These are phyloP conservation scores for Xylaria sp. DNA, from an alignment of 2,329 filamentous ascomycete genomes.

Conservation along the genomic window DNA sequence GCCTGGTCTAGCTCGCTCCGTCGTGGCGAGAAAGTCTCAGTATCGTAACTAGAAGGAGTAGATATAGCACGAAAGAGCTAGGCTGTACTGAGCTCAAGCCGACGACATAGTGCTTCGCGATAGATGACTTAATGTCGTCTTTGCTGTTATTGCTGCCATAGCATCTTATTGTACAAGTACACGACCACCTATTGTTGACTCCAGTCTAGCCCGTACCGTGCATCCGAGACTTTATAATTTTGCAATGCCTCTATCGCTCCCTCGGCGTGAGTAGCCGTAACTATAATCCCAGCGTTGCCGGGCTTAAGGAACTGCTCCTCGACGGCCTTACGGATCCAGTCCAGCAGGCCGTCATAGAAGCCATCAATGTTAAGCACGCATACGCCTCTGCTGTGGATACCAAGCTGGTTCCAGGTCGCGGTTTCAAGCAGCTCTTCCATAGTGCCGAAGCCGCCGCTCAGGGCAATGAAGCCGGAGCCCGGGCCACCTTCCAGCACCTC, in stretches of 20 bases:
- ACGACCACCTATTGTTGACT: constrained; percentile 43
- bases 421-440: constrained; percentile 95
- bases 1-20: background rate
- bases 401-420: constrained; percentile 93
- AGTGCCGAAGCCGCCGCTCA: constrained; percentile 87
- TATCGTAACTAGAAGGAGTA: background rate
- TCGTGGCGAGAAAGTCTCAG: background rate
- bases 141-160: background rate
- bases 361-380: constrained; percentile 86
- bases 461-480: constrained; percentile 86
- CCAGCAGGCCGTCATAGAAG: constrained; percentile 87
- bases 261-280: constrained; percentile 73
- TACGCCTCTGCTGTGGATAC: constrained; percentile 82
- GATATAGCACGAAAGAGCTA: background rate
- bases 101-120: background rate
- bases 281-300: constrained; percentile 76
- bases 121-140: background rate
- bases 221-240: constrained; percentile 76
- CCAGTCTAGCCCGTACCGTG: constrained; percentile 84
- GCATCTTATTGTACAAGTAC: constrained; percentile 9
- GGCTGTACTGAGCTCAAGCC: background rate
- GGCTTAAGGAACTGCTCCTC: constrained; percentile 76
- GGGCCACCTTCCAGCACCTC: constrained; percentile 82
- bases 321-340: constrained; percentile 80
- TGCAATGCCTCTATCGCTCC: constrained; percentile 73